Evolutionary conservation across 2,329 filamentous ascomycete species (phyloP), one percentile per base, ranked within the genome.

Genomic region (Didymella segeticola): DNA sequence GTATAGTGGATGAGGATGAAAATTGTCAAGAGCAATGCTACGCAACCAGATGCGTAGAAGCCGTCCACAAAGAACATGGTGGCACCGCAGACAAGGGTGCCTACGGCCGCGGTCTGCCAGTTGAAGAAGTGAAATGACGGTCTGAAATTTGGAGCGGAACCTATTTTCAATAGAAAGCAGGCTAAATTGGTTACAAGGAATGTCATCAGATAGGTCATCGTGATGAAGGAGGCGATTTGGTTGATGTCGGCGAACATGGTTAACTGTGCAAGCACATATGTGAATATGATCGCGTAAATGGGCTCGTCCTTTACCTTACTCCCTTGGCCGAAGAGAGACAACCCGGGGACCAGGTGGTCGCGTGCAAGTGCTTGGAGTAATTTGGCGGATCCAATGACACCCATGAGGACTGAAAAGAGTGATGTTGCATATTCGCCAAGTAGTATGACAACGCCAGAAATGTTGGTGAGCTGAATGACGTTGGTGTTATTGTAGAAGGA

Each of bases 61-160:
- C 88, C 89, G 69, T 96, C 90, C 20, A 96, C 91, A 69, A 96
- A 95, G 72, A 96, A 93, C 91, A 96, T 96, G 60, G 89, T 90
- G 2, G 82, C 82, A 0, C 88, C 89, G 20, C 90, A 93, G 14
- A 89, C 79, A n/a, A 95, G 64, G 7, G 90, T 87, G 4, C 91
- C 91, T 3, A 84, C 74, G 4, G 89, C 83, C 2, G 91, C 91
- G 5, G 90, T 93, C 70, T 91, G 85, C 87, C 90, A 93, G 57
- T 86, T 93, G 77, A 96, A 96, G 69, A 93, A 93, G 68, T 91
- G 89, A 74, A 96, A 96, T 0, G 89, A 91, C 0, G 91, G 91
- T 20, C 91, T 82, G 63, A 96, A 96, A 69, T 96, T 96, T 4
- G 91, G 91, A 0, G 91, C 91, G 1, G 91, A 93, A 1, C 90